phyloP scores from a whole-genome alignment of 148 eudicot genomes.

The Camellia sinensis region DNA sequence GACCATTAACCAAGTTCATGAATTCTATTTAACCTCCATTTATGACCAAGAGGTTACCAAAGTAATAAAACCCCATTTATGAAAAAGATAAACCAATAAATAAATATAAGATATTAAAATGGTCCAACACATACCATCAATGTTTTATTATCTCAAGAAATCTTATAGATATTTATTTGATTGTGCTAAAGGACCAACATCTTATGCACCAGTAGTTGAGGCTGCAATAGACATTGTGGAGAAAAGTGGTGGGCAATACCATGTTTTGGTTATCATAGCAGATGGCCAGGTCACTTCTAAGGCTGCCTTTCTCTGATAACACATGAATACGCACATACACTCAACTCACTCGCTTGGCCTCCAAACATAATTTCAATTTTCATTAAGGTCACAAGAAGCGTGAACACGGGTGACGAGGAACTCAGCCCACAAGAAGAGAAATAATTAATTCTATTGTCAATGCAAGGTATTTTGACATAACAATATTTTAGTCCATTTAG shows the following conservation, averaged over 20 bases:
- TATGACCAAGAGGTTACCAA: too few relatives aligned
- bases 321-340: background rate
- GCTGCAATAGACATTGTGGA: conserved; percentile 45
- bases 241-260: conserved; percentile 48
- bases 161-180: background rate
- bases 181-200: conserved; percentile 38
- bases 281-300: conserved; percentile 40
- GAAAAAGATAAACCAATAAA: too few relatives aligned
- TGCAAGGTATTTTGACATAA: conserved; percentile 31
- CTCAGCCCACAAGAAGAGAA: conserved; percentile 37
- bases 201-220: conserved; percentile 41
- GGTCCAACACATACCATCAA: too few relatives aligned
- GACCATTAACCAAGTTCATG: too few relatives aligned
- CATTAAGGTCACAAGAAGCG: conserved; percentile 42
- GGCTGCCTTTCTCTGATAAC: background rate
- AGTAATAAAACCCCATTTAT: too few relatives aligned
- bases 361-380: background rate
- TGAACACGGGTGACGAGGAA: conserved; percentile 26
- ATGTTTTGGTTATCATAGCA: conserved; percentile 43
- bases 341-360: background rate
- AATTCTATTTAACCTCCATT: too few relatives aligned
- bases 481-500: too few relatives aligned
- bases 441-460: conserved; percentile 37
- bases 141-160: background rate
- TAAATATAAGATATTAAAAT: too few relatives aligned